These are phyloP conservation scores for Malania oleifera DNA, from an alignment of 164 flowering plant species.

Conservation along the genomic window DNA sequence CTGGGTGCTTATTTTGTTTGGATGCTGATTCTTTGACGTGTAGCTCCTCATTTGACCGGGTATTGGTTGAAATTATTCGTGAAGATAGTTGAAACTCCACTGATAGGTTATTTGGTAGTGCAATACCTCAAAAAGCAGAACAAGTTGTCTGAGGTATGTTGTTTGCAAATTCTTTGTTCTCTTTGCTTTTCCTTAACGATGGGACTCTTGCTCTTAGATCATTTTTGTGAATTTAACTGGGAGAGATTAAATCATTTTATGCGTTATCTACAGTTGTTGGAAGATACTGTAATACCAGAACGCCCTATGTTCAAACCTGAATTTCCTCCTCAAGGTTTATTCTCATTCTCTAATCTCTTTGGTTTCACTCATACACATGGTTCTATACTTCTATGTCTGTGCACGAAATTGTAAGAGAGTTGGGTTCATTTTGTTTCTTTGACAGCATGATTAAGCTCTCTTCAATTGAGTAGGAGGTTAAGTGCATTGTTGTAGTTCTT, in stretches of 20 bases:
- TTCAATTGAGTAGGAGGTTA: too few species aligned
- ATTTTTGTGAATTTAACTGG: not conserved
- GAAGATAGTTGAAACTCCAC: slow-evolving; percentile 47
- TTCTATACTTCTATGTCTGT: too few species aligned
- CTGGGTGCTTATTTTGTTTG: not conserved
- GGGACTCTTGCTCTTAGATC: not conserved
- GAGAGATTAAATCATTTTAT: not conserved
- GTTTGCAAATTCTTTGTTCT: not conserved
- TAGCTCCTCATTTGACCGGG: slow-evolving; percentile 83
- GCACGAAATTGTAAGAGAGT: too few species aligned
- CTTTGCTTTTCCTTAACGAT: not conserved
- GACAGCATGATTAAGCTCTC: too few species aligned
- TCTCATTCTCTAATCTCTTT: not conserved
- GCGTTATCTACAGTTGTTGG: slow-evolving; percentile 49
- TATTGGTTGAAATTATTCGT: slow-evolving; percentile 53
- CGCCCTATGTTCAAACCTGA: slow-evolving; percentile 90
- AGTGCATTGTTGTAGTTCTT: too few species aligned
- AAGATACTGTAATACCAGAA: slow-evolving; percentile 79
- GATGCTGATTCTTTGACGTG: not conserved
- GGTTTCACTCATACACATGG: too few species aligned
- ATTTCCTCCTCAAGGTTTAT: slow-evolving; percentile 86
- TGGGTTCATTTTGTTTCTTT: too few species aligned
- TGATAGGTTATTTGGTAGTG: slow-evolving; percentile 47
- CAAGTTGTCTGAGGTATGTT: slow-evolving; percentile 48
- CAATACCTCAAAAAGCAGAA: slow-evolving; percentile 58